phyloP scores from a whole-genome alignment of 1,284 basidiomycete species.

The Ceratobasidium sp. region DNA sequence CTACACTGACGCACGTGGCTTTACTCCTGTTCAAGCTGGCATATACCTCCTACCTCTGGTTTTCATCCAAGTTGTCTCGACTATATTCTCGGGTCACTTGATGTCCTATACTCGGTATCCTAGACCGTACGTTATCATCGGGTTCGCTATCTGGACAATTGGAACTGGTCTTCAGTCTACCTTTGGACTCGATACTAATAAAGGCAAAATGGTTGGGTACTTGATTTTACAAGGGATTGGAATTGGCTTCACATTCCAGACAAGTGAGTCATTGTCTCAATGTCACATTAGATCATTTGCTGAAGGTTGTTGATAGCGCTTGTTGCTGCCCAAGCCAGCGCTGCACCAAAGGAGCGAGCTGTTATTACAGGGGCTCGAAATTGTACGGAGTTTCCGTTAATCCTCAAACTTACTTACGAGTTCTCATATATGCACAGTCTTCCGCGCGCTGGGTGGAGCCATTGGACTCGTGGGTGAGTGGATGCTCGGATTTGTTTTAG shows the following conservation, averaged over 20 bases:
- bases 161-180: slow-evolving; percentile 41
- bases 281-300: no score
- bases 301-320: slow-evolving; percentile 11
- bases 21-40: slow-evolving; percentile 43
- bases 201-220: slow-evolving; percentile 34
- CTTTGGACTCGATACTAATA: slow-evolving; percentile 37
- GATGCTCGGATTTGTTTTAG: not conserved
- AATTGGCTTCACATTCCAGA: slow-evolving; percentile 38
- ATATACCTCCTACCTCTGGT: slow-evolving; percentile 41
- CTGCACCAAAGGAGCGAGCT: slow-evolving; percentile 26
- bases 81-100: slow-evolving; percentile 39
- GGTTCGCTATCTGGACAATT: slow-evolving; percentile 44
- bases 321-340: slow-evolving; percentile 42
- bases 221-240: slow-evolving; percentile 44
- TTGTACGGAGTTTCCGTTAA: slow-evolving; percentile 6
- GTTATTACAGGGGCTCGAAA: slow-evolving; percentile 45
- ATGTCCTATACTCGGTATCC: slow-evolving; percentile 23
- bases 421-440: slow-evolving; percentile 10
- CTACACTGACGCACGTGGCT: slow-evolving; percentile 43
- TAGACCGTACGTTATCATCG: slow-evolving; percentile 31
- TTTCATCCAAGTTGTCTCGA: slow-evolving; percentile 31
- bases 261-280: slow-evolving; percentile 15
- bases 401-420: no score
- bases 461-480: slow-evolving; percentile 36
- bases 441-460: slow-evolving; percentile 44